Base-by-base conservation (phyloP, 2,329 filamentous ascomycete genomes). In the Lecanicillium sp. region DNA sequence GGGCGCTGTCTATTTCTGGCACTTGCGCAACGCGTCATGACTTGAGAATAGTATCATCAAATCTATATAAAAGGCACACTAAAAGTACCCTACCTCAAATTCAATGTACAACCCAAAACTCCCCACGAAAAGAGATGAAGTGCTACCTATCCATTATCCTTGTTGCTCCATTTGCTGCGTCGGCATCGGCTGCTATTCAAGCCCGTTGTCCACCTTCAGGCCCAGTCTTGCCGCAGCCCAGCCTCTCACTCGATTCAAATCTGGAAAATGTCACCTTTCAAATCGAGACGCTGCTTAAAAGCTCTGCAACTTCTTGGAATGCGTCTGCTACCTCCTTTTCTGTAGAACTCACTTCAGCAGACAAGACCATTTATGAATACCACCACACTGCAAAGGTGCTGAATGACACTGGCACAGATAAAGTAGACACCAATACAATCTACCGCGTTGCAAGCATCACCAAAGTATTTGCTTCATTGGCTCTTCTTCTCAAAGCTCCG, bases 371-470 rank as follows among this genome's bases (percentile, higher is more conserved):
- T 42, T 51, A 62, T 40, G 56, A 63, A 38, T 48, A 56, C 29
- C 55, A 61, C 45, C 49, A 58, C 45, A 64, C 62, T 1, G 57
- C 59, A 0, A 38, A 49, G 12, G 22, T 42, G 2, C 36, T 33
- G 9, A 35, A 42, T 14, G 29, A 38, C 13, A 38, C 14, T n/a
- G 33, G 45, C 35, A 32, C 38, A 5, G 19, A 30, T 9, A 50
- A 47, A 3, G 53, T 68, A 2, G 54, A 62, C 28, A 51, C 53
- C 9, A 48, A 67, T 38, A 65, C 60, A 0, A 51, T 66, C 2
- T 66, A 63, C 43, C 59, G 64, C 9, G 52, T 64, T 14, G 63
- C 57, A 1, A 66, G 62, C 32, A 36, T 60, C 20, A 63, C 63
- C 2, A 67, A 67, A 39, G 39, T 65, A 11, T 60, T 57, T 44